Percentiles rank a stretch among this genome's conserved stretches.
phyloP scores from a whole-genome alignment of 2,329 filamentous ascomycete species.

The Fusarium euwallaceae region DNA sequence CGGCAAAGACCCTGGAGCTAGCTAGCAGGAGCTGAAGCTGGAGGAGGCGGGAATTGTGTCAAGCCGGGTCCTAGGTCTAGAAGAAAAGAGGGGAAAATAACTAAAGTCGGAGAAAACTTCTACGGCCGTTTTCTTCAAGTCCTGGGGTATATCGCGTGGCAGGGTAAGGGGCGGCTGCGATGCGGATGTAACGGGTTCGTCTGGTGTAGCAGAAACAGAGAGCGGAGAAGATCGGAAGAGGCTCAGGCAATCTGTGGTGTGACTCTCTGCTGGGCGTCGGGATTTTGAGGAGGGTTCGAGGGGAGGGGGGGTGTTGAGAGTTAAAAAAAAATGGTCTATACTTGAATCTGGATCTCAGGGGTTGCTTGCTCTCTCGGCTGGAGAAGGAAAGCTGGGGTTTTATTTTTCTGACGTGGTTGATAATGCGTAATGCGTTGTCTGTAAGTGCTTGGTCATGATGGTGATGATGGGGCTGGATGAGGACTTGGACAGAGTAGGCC shows the following conservation, averaged over 20 bases:
- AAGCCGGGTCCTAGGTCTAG: constrained; percentile 10
- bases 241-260: constrained; percentile 36
- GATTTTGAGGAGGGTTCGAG: constrained; percentile 28
- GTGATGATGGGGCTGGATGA: not conserved
- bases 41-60: constrained; percentile 17
- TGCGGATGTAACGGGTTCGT: constrained; percentile 4
- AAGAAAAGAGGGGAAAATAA: constrained; percentile 7
- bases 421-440: not conserved
- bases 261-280: constrained; percentile 28
- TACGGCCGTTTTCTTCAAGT: not conserved
- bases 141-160: constrained; percentile 6
- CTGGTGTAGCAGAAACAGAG: not conserved
- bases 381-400: not conserved
- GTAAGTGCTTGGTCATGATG: not conserved
- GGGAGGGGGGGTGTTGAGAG: not conserved
- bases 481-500: not conserved
- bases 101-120: not conserved
- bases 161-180: not conserved
- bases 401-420: not conserved
- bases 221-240: constrained; percentile 23
- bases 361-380: not conserved
- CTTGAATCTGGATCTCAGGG: not conserved
- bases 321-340: not conserved
- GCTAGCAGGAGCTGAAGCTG: not conserved
- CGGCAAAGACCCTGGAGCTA: not conserved